A percentile compares a stretch with the other conserved stretches of the same genome.
Conservation (phyloP, 495 filamentous ascomycete species). For the Chaetomium cochliodes region DNA sequence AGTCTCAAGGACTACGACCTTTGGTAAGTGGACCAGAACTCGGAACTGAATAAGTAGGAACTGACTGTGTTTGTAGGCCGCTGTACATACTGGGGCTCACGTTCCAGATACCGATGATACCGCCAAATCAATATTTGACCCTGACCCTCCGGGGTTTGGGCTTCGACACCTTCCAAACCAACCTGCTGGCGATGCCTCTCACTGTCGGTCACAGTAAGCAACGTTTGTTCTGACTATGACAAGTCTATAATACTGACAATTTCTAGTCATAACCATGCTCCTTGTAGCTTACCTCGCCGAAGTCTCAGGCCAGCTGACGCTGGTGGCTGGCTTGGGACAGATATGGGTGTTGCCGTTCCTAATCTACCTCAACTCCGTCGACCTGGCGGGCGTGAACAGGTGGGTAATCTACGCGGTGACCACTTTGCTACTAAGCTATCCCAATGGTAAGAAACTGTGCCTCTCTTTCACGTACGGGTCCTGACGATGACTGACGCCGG, state of each 20-base stretch:
- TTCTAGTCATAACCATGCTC: conserved; percentile 46
- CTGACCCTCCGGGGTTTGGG: conserved; percentile 62
- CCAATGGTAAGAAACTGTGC: conserved; percentile 47
- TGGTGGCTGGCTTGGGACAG: conserved; percentile 47
- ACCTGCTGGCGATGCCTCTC: conserved; percentile 47
- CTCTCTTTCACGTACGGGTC: neutral
- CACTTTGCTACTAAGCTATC: conserved; percentile 57
- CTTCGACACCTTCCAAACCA: conserved; percentile 69
- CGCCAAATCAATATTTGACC: conserved; percentile 62
- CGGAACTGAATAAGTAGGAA: neutral
- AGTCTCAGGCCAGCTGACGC: conserved; percentile 49
- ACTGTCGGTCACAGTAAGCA: conserved; percentile 39
- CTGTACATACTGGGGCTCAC: conserved; percentile 65
- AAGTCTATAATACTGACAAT: neutral
- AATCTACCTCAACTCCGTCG: conserved; percentile 51
- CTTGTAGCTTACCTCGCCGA: conserved; percentile 52
- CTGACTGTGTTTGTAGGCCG: conserved; percentile 39
- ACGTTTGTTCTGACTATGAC: too few species aligned
- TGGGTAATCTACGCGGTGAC: conserved; percentile 59
- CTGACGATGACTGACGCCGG: neutral
- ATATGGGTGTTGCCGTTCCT: conserved; percentile 59
- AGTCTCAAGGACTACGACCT: conserved; percentile 69
- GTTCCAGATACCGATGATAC: conserved; percentile 60
- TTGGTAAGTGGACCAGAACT: conserved; percentile 45
- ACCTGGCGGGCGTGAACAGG: conserved; percentile 45